A percentile compares a stretch with the other conserved stretches of the same genome.
Conservation (phyloP, 768 basidiomycete genomes). For the Fomitopsis pulvina region DNA sequence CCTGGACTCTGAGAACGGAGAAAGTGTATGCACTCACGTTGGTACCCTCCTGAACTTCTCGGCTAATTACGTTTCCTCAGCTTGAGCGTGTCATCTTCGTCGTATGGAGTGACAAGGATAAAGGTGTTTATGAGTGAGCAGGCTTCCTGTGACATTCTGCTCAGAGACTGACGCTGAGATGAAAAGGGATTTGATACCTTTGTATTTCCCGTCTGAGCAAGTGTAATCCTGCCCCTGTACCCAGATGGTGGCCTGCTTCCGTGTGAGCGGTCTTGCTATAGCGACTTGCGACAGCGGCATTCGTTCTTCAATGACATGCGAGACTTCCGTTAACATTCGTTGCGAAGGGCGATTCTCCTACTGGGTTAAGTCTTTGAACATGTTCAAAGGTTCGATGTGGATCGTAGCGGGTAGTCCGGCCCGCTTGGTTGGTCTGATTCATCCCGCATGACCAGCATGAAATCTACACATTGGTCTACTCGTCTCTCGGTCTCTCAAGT, state of each 20-base stretch:
- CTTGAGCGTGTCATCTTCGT: conserved; percentile 73
- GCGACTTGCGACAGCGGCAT: no score
- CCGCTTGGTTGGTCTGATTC: not conserved
- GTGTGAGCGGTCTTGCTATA: no score
- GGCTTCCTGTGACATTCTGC: not conserved
- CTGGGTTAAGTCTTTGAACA: no score
- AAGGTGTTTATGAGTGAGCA: conserved; percentile 57
- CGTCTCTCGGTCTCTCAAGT: not conserved
- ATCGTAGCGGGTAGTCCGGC: not conserved
- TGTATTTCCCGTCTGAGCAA: conserved; percentile 75
- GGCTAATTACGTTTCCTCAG: conserved; percentile 14
- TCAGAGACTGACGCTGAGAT: conserved; percentile 16
- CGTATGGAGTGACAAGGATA: conserved; percentile 63
- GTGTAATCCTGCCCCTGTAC: no score
- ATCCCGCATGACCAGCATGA: not conserved
- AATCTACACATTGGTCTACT: not conserved
- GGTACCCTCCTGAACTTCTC: no score
- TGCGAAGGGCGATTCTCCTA: no score
- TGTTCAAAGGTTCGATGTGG: not conserved
- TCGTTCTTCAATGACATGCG: no score
- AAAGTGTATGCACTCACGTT: conserved; percentile 29
- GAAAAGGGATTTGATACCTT: conserved; percentile 45
- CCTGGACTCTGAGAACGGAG: conserved; percentile 45
- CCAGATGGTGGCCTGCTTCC: no score
- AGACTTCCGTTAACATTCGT: no score